Evolutionary conservation across 2,329 filamentous ascomycete genomes (phyloP).

Genomic region (Amauroascus verrucosus): DNA sequence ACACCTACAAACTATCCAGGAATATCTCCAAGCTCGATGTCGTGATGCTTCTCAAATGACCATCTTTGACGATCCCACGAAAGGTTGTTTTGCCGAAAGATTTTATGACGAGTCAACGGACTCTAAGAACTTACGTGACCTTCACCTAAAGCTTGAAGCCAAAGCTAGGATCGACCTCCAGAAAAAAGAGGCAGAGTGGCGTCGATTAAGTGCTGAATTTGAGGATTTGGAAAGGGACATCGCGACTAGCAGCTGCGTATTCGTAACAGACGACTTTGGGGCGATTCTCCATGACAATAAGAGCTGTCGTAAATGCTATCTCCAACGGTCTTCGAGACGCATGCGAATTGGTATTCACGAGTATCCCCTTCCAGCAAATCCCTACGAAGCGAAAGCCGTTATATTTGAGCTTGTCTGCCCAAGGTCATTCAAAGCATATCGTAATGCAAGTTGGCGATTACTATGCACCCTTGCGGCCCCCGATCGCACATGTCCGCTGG

Average conservation of each 20-base stretch:
- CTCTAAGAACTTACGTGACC: constrained; percentile 20
- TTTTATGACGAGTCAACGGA: constrained; percentile 33
- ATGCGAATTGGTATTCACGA: constrained; percentile 43
- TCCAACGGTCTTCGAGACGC: constrained; percentile 26
- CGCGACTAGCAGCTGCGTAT: constrained; percentile 24
- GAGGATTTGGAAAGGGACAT: constrained; percentile 31
- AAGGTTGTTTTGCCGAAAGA: constrained; percentile 38
- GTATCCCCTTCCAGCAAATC: constrained; percentile 37
- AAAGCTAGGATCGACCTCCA: constrained; percentile 22
- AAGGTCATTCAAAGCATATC: constrained; percentile 38
- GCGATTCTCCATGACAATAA: constrained; percentile 24
- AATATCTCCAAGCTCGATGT: constrained; percentile 38
- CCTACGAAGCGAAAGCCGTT: constrained; percentile 31
- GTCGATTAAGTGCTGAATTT: constrained; percentile 26
- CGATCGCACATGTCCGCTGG: not conserved
- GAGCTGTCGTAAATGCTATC: constrained; percentile 39
- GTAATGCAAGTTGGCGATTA: constrained; percentile 45
- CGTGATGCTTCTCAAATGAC: constrained; percentile 23
- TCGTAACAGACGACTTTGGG: constrained; percentile 16
- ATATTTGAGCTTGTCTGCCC: constrained; percentile 47
- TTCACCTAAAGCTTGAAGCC: constrained; percentile 29
- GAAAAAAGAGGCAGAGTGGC: constrained; percentile 35
- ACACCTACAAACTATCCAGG: constrained; percentile 43
- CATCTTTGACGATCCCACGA: constrained; percentile 40
- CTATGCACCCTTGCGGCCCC: constrained; percentile 31